A percentile compares a stretch with the other conserved stretches of the same genome.
Evolutionary conservation across 257 asterid genomes (phyloP).

Genomic region (Mitragyna speciosa): DNA sequence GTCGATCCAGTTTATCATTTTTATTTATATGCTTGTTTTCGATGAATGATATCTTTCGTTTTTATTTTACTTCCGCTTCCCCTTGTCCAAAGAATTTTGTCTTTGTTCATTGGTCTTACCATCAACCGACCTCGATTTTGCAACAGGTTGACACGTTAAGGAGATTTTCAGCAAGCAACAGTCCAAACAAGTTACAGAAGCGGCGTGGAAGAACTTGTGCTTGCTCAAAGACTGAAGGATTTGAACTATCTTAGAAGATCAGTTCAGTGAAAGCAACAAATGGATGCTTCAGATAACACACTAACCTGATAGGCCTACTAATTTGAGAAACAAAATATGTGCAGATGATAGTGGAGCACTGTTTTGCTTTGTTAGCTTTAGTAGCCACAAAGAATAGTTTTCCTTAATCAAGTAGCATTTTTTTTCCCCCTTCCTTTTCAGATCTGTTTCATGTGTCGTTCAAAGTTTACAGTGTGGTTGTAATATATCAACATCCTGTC

Average conservation of each 20-base stretch:
- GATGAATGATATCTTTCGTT: neutral
- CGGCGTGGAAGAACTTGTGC: conserved; percentile 1
- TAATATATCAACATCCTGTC: neutral
- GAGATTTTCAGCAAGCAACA: conserved; percentile 6
- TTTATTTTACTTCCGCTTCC: neutral
- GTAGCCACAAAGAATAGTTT: neutral
- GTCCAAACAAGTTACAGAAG: neutral
- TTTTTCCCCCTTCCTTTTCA: too few relatives aligned
- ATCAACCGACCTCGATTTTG: neutral
- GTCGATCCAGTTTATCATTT: too few relatives aligned
- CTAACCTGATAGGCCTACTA: neutral
- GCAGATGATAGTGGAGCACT: neutral
- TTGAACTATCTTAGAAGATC: neutral
- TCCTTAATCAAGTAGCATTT: neutral
- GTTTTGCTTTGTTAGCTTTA: too few relatives aligned
- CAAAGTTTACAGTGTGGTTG: neutral
- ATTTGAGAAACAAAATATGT: neutral
- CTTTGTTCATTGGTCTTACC: neutral
- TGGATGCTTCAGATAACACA: neutral
- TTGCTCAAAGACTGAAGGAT: conserved; percentile 6
- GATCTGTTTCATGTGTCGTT: neutral
- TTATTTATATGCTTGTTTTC: too few relatives aligned
- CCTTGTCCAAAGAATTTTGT: neutral
- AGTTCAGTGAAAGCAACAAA: neutral
- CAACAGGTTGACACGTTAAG: conserved; percentile 8